Evolutionary conservation across 441 rosid genomes (phyloP).

Genomic region (Biscutella laevigata): DNA sequence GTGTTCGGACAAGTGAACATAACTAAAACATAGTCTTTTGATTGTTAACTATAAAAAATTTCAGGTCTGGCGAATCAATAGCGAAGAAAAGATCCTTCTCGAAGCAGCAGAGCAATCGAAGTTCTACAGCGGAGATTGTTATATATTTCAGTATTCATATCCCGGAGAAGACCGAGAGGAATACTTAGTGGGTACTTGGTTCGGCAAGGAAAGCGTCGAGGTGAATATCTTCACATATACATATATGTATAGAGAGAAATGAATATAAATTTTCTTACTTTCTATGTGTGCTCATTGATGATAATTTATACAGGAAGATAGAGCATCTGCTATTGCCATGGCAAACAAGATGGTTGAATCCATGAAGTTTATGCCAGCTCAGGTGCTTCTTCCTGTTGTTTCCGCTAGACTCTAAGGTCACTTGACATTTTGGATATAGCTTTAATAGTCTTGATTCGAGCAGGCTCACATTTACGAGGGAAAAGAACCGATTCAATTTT

Average conservation of each 20-base stretch:
- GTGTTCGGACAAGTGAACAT: slow-evolving; percentile 1
- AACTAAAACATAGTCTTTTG: background rate
- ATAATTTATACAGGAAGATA: slow-evolving; percentile 58
- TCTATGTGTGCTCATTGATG: slow-evolving; percentile 5
- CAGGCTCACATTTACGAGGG: slow-evolving; percentile 89
- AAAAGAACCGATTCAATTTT: slow-evolving; percentile 86
- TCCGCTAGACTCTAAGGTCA: background rate
- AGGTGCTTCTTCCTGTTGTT: slow-evolving; percentile 40
- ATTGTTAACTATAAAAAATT: background rate
- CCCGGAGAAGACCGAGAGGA: slow-evolving; percentile 91
- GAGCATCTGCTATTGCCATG: slow-evolving; percentile 59
- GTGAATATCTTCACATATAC: slow-evolving; percentile 24
- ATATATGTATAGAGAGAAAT: too few relatives aligned
- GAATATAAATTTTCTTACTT: slow-evolving; percentile 1
- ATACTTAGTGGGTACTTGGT: slow-evolving; percentile 88
- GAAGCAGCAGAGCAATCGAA: slow-evolving; percentile 75
- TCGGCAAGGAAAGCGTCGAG: slow-evolving; percentile 80
- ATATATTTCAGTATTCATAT: slow-evolving; percentile 72
- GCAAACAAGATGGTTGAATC: slow-evolving; percentile 88
- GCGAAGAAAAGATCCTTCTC: slow-evolving; percentile 61
- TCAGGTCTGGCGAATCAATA: slow-evolving; percentile 86
- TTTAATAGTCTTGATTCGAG: slow-evolving; percentile 16
- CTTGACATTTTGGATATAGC: background rate
- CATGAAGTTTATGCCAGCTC: slow-evolving; percentile 73
- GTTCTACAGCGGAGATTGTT: slow-evolving; percentile 83